Evolutionary conservation across 257 asterid genomes (phyloP), one percentile per base, ranked within the genome.

Genomic region (Ocimum tenuiflorum): DNA sequence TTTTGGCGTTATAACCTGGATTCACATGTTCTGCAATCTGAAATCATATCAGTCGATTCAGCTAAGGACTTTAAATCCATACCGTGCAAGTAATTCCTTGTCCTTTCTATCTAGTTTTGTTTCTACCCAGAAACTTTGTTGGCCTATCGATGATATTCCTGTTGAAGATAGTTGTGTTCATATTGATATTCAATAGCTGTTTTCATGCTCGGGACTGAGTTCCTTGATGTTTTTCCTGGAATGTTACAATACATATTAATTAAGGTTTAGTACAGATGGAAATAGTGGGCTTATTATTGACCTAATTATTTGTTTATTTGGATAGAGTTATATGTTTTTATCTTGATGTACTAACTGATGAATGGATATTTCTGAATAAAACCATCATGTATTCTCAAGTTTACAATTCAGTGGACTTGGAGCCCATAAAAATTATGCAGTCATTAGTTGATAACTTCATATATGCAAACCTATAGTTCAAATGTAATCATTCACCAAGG

Each of bases 21-120:
- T 89, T 81, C 99, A 92, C 95, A 86, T 92, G 99, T 92, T 82
- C 83, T 89, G 97, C 91, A 92, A 92, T 80, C 88, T 92, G 73
- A 89, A 89, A 79, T 92, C 96, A 53, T 92, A 92, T 77, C 99
- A 92, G 60, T 85, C 97, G 79, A 92, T 92, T 77, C 96, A 87
- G 78, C 86, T 90, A 53, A 87, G 99, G 95, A 92, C 97, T 38
- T 82, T 92, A 73, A 92, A 92, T 78, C 95, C 99, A 56, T 92
- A 89, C 74, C 96, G 99, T 68, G 97, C 99, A 80, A 85, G 99
- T 92, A 89, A 70, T 72, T 60, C 75, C 75, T 77, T 53, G 36
- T 72, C 81, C 46, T 54, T 63, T 70, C 73, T 59, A 35, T 17
- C 11, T 1, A 68, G 59, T 33, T 23, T 49, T 1, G 29, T 63